Evolutionary conservation across 2,329 filamentous ascomycete species (phyloP), one percentile per base, ranked within the genome.

Genomic region (Paecilomyces dactylethromorphus): DNA sequence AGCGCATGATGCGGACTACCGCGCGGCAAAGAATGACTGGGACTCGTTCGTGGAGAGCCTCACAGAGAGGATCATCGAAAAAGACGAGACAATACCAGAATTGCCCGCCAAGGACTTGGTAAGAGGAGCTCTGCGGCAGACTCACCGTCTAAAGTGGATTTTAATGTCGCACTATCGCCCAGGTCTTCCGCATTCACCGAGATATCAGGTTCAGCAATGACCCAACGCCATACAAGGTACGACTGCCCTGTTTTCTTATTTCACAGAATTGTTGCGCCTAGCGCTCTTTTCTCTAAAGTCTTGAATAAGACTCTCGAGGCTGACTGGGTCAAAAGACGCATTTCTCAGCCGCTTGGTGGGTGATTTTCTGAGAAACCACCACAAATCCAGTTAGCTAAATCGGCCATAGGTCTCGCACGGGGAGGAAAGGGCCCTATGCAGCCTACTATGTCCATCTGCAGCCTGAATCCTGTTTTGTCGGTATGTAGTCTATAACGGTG

Each of bases 381-480:
- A 56, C 31, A 33, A 54, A 56, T 51, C 22, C 21, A 53, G 57
- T 62, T 55, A 60, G 62, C 66, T 70, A 59, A 71, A 55, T 56
- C 35, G 54, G 15, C 51, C 52, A 52, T 63, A 84, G 82, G 85
- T 94, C 90, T 58, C 87, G 92, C 21, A 95, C 91, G 0, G 92
- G 92, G 21, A 84, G 89, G 57, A 96, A 96, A 74, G 91, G 91
- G 0, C 87, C 89, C 10, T 95, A 94, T 73, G 92, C 92, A 6
- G 88, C 86, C 69, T 96, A 96, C 76, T 96, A 96, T 75, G 77
- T 96, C 21, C 91, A 96, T 72, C 82, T 90, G 63, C 85, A 93
- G 70, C 91, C 92, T 11, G 78, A 78, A 24, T 78, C 82, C 55
- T 88, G 85, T 69, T 89, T 93, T 65, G 79, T 95, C 50, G 92